Percentiles rank a stretch among this genome's conserved stretches.
These are phyloP conservation scores for Daldinia sp. DNA, from an alignment of 2,329 filamentous ascomycete genomes.

Conservation along the genomic window DNA sequence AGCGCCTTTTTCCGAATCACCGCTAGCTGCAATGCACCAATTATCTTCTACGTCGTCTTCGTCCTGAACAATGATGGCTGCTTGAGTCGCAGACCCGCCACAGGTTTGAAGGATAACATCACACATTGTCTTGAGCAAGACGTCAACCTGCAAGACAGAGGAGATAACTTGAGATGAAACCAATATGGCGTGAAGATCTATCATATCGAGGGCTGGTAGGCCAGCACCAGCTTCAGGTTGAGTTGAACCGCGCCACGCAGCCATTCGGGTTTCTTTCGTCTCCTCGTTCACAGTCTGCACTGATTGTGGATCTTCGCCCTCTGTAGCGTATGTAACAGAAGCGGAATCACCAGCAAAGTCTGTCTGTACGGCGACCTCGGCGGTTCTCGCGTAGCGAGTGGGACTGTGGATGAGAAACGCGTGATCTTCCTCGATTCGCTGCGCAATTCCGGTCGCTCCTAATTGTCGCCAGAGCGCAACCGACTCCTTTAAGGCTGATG, in stretches of 20 bases:
- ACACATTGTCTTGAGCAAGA: constrained; percentile 81
- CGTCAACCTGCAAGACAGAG: constrained; percentile 77
- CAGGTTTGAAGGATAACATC: constrained; percentile 82
- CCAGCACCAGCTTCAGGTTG: constrained; percentile 66
- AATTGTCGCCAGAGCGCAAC: constrained; percentile 73
- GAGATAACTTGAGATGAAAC: constrained; percentile 83
- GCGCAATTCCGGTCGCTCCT: constrained; percentile 73
- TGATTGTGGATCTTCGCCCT: constrained; percentile 53
- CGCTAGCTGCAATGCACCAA: constrained; percentile 79
- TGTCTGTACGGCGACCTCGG: constrained; percentile 74
- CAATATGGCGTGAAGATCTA: constrained; percentile 80
- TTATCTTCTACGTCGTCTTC: constrained; percentile 62
- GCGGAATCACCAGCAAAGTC: constrained; percentile 69
- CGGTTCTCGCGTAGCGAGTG: constrained; percentile 63
- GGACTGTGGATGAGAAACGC: constrained; percentile 71
- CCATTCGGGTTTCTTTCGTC: constrained; percentile 65
- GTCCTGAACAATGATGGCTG: constrained; percentile 78
- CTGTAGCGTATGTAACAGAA: constrained; percentile 60
- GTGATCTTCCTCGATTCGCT: constrained; percentile 73
- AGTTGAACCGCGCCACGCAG: constrained; percentile 70
- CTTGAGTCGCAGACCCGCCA: constrained; percentile 73
- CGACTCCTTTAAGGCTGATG: constrained; percentile 72
- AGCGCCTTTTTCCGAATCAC: constrained; percentile 73
- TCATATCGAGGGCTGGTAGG: constrained; percentile 80
- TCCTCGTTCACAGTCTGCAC: constrained; percentile 57